Evolutionary conservation across 306 rosid species (phyloP).

Genomic region (Sechiopsis laciniata): DNA sequence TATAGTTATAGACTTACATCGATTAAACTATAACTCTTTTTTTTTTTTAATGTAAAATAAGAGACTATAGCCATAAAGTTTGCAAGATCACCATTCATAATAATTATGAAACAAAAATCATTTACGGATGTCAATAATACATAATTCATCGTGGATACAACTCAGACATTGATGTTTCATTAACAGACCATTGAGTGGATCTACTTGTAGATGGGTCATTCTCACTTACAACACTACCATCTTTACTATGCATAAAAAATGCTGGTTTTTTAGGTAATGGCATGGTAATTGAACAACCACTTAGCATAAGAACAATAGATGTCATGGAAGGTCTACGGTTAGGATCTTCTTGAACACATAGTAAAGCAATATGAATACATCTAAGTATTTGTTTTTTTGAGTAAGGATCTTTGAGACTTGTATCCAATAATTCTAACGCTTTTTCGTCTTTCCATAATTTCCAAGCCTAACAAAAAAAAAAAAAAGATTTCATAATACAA

Average conservation of each 20-base stretch:
- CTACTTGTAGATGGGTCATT: no score
- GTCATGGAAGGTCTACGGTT: conserved; percentile 29
- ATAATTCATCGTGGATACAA: no score
- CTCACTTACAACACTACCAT: no score
- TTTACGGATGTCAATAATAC: no score
- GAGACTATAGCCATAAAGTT: no score
- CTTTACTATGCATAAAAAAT: neutral
- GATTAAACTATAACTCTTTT: no score
- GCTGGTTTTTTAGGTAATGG: conserved; percentile 4
- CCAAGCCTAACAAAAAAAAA: conserved; percentile 26
- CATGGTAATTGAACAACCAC: neutral
- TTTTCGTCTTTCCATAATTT: conserved; percentile 28
- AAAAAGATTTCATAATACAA: no score
- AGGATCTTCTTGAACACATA: conserved; percentile 33
- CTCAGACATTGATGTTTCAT: neutral
- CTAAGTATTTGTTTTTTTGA: conserved; percentile 24
- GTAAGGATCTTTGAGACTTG: conserved; percentile 8
- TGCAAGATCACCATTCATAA: no score
- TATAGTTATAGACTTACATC: no score
- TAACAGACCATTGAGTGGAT: neutral
- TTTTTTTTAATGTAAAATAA: no score
- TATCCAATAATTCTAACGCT: conserved; percentile 20
- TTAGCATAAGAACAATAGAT: conserved; percentile 26
- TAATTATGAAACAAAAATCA: no score
- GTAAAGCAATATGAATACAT: conserved; percentile 31